Evolutionary conservation across 2,329 filamentous ascomycete genomes (phyloP).

Genomic region (Pseudogymnoascus sp.): DNA sequence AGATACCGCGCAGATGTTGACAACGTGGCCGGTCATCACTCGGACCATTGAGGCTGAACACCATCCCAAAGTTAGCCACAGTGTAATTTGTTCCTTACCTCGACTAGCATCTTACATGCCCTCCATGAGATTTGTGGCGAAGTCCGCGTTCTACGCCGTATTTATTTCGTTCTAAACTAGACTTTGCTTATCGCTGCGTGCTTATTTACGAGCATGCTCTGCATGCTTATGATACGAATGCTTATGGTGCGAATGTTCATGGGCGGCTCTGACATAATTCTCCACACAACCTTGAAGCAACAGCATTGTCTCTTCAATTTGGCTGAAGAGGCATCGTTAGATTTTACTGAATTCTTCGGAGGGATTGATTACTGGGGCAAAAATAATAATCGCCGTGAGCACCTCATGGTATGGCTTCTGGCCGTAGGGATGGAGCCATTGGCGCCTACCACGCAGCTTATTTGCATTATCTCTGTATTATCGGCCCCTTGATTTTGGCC

Average conservation of each 20-base stretch:
- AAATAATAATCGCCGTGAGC: neutral
- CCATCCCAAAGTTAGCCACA: neutral
- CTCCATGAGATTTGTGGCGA: neutral
- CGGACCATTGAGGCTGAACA: neutral
- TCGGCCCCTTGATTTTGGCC: neutral
- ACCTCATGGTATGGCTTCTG: neutral
- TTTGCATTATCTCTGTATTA: neutral
- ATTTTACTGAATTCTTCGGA: neutral
- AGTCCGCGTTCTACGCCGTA: neutral
- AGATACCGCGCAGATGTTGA: neutral
- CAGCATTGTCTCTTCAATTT: neutral
- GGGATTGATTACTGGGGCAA: neutral
- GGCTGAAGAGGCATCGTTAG: neutral
- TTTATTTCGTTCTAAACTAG: neutral
- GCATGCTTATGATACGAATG: neutral
- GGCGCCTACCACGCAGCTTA: neutral
- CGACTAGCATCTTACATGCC: neutral
- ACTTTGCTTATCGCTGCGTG: neutral
- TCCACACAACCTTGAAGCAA: neutral
- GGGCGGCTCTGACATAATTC: neutral
- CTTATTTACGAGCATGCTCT: neutral
- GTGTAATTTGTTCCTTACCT: neutral
- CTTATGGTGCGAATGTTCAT: neutral
- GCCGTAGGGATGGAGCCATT: neutral
- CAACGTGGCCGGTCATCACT: neutral